Evolutionary conservation across 352 stramenopile species (phyloP).

Genomic region (Globisporangium iwayamae): DNA sequence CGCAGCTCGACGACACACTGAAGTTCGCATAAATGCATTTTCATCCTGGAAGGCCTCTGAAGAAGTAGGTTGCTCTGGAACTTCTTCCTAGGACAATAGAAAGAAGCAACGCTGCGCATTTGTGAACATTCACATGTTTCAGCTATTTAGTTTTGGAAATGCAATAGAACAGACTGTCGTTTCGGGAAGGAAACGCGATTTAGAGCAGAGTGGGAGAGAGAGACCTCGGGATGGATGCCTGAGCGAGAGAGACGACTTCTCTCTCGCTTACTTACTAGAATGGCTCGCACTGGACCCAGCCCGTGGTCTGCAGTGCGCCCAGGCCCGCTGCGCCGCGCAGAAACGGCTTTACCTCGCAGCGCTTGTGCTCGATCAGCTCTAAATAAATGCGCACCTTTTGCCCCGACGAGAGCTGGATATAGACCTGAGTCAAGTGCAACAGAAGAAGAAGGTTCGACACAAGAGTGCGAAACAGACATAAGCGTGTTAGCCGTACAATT

Average conservation of each 20-base stretch:
- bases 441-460: background rate
- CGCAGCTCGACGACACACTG: too few species aligned
- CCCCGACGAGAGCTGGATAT: conserved; percentile 57
- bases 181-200: background rate
- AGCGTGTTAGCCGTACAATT: background rate
- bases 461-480: background rate
- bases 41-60: background rate
- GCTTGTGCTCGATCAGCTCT: conserved; percentile 44
- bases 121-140: background rate
- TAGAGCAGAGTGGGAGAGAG: background rate
- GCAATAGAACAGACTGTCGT: background rate
- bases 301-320: conserved; percentile 43
- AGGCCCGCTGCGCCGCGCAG: conserved; percentile 45
- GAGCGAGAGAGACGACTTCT: background rate
- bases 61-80: background rate
- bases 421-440: conserved; percentile 28
- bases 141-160: background rate
- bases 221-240: background rate
- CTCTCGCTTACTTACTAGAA: conserved; percentile 24
- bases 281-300: conserved; percentile 63
- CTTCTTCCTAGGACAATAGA: background rate
- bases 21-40: background rate
- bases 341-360: conserved; percentile 64
- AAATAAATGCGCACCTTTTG: conserved; percentile 66
- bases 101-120: background rate